Evolutionary conservation across 495 filamentous ascomycete species (phyloP).

Genomic region (Neurospora sp.): DNA sequence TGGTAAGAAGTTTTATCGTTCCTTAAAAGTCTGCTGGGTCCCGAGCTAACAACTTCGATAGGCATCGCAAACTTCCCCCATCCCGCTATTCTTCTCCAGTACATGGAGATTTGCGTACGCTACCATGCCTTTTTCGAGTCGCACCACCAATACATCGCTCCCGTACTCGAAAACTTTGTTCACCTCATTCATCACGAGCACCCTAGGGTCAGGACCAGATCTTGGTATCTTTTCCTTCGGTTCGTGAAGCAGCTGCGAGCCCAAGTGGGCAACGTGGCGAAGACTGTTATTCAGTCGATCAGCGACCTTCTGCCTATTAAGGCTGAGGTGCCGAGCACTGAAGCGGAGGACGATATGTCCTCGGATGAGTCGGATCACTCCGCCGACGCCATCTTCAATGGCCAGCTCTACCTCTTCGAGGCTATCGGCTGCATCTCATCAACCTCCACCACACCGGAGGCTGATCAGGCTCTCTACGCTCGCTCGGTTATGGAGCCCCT

Average conservation of each 20-base stretch:
- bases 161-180: constrained; percentile 87
- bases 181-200: constrained; percentile 78
- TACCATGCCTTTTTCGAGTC: constrained; percentile 88
- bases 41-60: constrained; percentile 24
- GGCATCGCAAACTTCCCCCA: constrained; percentile 78
- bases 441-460: constrained; percentile 56
- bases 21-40: background rate
- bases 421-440: constrained; percentile 86
- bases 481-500: constrained; percentile 79
- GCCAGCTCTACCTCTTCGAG: constrained; percentile 89
- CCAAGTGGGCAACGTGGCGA: constrained; percentile 77
- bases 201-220: constrained; percentile 72
- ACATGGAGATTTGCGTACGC: constrained; percentile 95
- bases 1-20: constrained; percentile 40
- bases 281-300: constrained; percentile 83
- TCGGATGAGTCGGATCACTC: constrained; percentile 83
- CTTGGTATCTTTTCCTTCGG: constrained; percentile 93
- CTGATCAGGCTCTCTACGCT: constrained; percentile 75
- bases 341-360: constrained; percentile 81
- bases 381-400: constrained; percentile 77
- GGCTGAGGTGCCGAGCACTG: constrained; percentile 70
- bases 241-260: constrained; percentile 80
- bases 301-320: constrained; percentile 80
- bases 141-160: constrained; percentile 66
- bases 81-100: constrained; percentile 85